These are phyloP conservation scores for Pythium grandisporangium DNA, from an alignment of 352 stramenopile genomes.

Conservation along the genomic window DNA sequence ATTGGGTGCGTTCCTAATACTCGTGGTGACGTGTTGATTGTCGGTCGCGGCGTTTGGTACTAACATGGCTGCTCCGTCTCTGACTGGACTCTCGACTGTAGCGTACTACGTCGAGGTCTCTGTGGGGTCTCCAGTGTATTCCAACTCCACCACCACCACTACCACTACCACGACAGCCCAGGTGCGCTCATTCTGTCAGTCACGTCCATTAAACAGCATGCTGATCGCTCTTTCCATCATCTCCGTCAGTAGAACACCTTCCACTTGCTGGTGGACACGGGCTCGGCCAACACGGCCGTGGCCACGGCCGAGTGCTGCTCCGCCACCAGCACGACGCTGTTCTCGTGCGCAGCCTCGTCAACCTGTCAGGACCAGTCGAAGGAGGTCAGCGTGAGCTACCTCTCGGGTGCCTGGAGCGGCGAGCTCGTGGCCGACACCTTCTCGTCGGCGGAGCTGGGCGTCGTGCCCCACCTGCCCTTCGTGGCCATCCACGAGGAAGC, in stretches of 20 bases:
- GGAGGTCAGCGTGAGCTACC: slow-evolving; percentile 58
- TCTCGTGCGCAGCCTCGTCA: slow-evolving; percentile 52
- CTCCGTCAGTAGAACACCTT: slow-evolving; percentile 31
- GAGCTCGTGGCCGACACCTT: slow-evolving; percentile 60
- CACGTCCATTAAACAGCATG: too few species aligned
- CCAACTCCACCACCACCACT: neutral
- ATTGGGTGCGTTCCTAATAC: slow-evolving; percentile 28
- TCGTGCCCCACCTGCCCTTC: slow-evolving; percentile 42
- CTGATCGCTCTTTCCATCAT: too few species aligned
- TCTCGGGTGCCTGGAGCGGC: slow-evolving; percentile 64
- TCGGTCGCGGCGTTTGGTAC: too few species aligned
- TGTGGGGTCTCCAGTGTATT: slow-evolving; percentile 9
- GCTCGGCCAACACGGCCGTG: slow-evolving; percentile 71
- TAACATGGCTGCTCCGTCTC: too few species aligned
- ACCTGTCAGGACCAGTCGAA: slow-evolving; percentile 34
- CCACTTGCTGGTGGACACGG: slow-evolving; percentile 68
- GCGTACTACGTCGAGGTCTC: slow-evolving; percentile 19
- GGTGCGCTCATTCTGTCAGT: neutral
- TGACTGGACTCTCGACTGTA: too few species aligned
- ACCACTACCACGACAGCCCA: neutral
- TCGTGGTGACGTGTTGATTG: neutral
- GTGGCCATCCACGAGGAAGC: slow-evolving; percentile 41
- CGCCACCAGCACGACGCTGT: slow-evolving; percentile 44
- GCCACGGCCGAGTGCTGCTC: slow-evolving; percentile 73
- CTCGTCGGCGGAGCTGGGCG: slow-evolving; percentile 37